Evolutionary conservation across 208 protist genomes (phyloP).

Genomic region (Trypanosoma melophagium): DNA sequence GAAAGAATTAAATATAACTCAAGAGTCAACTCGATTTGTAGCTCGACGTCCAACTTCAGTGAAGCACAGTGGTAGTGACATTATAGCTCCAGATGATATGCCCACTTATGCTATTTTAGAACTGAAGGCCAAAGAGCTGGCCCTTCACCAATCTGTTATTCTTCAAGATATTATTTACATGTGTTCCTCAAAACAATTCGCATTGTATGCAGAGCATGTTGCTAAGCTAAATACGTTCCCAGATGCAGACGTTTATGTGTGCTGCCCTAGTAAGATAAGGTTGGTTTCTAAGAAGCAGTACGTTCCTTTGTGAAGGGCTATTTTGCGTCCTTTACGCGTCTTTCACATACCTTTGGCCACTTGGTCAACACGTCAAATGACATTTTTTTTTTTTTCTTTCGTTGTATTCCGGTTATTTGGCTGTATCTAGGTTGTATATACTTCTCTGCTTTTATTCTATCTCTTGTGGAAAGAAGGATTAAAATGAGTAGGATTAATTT

Average conservation of each 20-base stretch:
- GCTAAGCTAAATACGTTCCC: conserved; percentile 54
- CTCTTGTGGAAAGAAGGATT: background rate
- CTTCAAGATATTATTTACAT: conserved; percentile 83
- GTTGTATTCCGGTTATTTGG: background rate
- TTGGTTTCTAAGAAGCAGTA: conserved; percentile 53
- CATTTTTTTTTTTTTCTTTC: conserved; percentile 6
- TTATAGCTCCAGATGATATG: conserved; percentile 47
- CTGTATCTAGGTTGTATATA: background rate
- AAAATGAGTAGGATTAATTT: background rate
- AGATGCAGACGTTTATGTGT: conserved; percentile 84
- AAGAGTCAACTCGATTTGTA: conserved; percentile 42
- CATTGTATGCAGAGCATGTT: conserved; percentile 50
- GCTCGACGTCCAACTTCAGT: conserved; percentile 43
- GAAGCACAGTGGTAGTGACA: conserved; percentile 44
- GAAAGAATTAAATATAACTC: conserved; percentile 50
- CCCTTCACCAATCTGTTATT: conserved; percentile 34
- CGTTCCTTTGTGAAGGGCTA: conserved; percentile 31
- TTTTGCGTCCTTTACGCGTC: background rate
- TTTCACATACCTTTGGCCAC: background rate
- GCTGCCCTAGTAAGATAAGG: conserved; percentile 60
- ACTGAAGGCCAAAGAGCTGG: conserved; percentile 50
- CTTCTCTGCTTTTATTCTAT: background rate
- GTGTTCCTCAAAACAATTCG: conserved; percentile 59
- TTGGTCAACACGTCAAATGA: background rate
- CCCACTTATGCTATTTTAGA: conserved; percentile 67